Percentiles rank a stretch among this genome's conserved stretches.
phyloP scores from a whole-genome alignment of 2,329 filamentous ascomycete genomes.

The Paecilomyces fulvus region DNA sequence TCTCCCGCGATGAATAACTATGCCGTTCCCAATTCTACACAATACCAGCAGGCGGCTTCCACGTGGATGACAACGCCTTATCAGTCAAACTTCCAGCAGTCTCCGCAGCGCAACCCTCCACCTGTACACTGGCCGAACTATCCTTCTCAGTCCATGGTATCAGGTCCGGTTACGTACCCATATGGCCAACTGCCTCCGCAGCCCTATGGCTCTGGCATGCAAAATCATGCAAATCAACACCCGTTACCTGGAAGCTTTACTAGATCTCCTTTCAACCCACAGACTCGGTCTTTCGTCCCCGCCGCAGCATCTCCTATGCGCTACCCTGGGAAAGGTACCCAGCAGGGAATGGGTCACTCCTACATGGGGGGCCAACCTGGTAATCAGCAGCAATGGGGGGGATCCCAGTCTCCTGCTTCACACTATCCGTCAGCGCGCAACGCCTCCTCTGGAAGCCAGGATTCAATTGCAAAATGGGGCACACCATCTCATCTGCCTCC shows the following conservation, averaged over 20 bases:
- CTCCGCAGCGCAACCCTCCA: constrained; percentile 31
- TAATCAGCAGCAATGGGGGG: constrained; percentile 20
- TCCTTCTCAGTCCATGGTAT: constrained; percentile 24
- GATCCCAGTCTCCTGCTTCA: constrained; percentile 11
- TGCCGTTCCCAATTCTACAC: constrained; percentile 21
- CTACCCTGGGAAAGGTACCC: constrained; percentile 23
- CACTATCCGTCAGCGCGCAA: constrained; percentile 12
- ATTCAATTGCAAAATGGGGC: constrained; percentile 43
- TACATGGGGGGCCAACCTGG: constrained; percentile 16
- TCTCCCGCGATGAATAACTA: constrained; percentile 31
- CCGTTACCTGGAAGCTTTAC: constrained; percentile 78
- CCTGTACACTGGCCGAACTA: constrained; percentile 32
- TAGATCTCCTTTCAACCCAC: constrained; percentile 82
- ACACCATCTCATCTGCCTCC: constrained; percentile 42
- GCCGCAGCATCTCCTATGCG: constrained; percentile 34
- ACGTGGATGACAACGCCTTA: constrained; percentile 28
- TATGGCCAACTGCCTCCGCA: constrained; percentile 71
- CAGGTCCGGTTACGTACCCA: constrained; percentile 52
- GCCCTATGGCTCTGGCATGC: constrained; percentile 47
- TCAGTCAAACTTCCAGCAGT: constrained; percentile 22
- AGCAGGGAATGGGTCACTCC: constrained; percentile 17
- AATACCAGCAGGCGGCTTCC: constrained; percentile 22
- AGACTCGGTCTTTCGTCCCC: constrained; percentile 86
- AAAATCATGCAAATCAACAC: constrained; percentile 68
- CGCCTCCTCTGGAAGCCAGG: constrained; percentile 17